These are phyloP conservation scores for Chlorophyllum brunneum DNA, from an alignment of 768 basidiomycete genomes.

Conservation along the genomic window DNA sequence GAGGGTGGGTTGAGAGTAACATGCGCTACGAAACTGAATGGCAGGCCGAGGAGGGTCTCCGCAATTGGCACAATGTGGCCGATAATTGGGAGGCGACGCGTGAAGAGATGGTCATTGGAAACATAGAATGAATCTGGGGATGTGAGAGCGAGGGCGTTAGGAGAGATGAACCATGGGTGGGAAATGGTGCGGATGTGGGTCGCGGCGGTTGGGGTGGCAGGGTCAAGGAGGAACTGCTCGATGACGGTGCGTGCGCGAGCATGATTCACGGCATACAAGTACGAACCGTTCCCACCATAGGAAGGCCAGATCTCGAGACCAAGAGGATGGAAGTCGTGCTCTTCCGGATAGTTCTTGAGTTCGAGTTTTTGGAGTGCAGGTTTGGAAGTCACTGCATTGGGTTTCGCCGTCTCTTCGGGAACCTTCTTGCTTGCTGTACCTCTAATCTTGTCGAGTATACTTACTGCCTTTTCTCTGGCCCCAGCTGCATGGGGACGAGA, in stretches of 20 bases:
- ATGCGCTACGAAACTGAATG: conserved; percentile 57
- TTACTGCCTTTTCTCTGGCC: conserved; percentile 9
- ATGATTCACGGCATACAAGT: conserved; percentile 69
- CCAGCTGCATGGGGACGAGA: neutral
- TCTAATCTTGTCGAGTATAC: conserved; percentile 13
- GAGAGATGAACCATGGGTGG: conserved; percentile 55
- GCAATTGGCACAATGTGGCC: conserved; percentile 47
- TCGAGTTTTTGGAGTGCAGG: conserved; percentile 34
- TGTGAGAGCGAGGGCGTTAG: conserved; percentile 65
- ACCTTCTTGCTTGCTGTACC: conserved; percentile 1
- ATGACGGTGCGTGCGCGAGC: conserved; percentile 56
- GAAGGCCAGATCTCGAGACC: conserved; percentile 60
- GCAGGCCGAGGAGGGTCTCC: conserved; percentile 55
- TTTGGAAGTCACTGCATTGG: conserved; percentile 7
- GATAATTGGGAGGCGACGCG: conserved; percentile 54
- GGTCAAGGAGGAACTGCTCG: conserved; percentile 61
- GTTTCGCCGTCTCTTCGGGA: conserved; percentile 1
- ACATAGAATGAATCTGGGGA: conserved; percentile 68
- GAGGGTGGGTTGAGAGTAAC: conserved; percentile 37
- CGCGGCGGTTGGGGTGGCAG: conserved; percentile 37
- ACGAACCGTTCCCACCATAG: conserved; percentile 40
- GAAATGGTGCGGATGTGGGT: conserved; percentile 57
- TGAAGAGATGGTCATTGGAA: conserved; percentile 68
- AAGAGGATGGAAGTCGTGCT: conserved; percentile 69
- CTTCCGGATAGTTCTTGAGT: conserved; percentile 48